Percentiles rank a stretch among this genome's conserved stretches.
phyloP scores from a whole-genome alignment of 805 yeast genomes.

The Teunomyces funiuensis region DNA sequence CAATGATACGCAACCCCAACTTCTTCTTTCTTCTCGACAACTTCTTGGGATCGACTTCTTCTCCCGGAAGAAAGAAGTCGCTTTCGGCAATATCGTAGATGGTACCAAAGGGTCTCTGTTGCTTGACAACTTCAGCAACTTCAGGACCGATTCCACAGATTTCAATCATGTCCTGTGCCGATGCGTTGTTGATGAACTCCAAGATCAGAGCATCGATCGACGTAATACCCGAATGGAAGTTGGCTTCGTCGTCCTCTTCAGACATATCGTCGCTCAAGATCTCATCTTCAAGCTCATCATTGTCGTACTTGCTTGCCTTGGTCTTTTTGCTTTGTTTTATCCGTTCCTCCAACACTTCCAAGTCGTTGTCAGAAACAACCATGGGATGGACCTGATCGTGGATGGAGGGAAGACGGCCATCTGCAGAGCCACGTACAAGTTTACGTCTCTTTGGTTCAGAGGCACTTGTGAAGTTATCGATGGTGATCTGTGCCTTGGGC shows the following conservation, averaged over 20 bases:
- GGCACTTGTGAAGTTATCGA: conserved; percentile 24
- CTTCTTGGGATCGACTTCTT: conserved; percentile 22
- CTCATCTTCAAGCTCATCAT: conserved; percentile 44
- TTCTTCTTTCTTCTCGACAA: conserved; percentile 40
- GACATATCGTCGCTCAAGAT: conserved; percentile 50
- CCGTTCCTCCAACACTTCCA: conserved; percentile 40
- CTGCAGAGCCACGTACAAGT: conserved; percentile 35
- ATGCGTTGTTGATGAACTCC: conserved; percentile 76
- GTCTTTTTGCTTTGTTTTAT: conserved; percentile 34
- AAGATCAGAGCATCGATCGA: conserved; percentile 66
- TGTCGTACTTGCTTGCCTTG: conserved; percentile 14
- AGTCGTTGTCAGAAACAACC: conserved; percentile 27
- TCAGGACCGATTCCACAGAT: conserved; percentile 69
- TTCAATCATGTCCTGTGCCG: conserved; percentile 74
- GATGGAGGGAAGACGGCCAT: conserved; percentile 11
- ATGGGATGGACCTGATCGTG: neutral
- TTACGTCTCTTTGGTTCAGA: conserved; percentile 29
- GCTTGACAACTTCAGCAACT: conserved; percentile 62
- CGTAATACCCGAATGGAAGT: conserved; percentile 37
- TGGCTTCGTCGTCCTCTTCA: conserved; percentile 41
- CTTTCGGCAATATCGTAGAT: conserved; percentile 60
- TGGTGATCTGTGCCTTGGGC: conserved; percentile 32
- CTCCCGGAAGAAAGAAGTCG: conserved; percentile 43
- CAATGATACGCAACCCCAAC: conserved; percentile 73
- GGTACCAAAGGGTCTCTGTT: conserved; percentile 65